phyloP scores from a whole-genome alignment of 257 asterid species.

The Solanum chiquidenum region DNA sequence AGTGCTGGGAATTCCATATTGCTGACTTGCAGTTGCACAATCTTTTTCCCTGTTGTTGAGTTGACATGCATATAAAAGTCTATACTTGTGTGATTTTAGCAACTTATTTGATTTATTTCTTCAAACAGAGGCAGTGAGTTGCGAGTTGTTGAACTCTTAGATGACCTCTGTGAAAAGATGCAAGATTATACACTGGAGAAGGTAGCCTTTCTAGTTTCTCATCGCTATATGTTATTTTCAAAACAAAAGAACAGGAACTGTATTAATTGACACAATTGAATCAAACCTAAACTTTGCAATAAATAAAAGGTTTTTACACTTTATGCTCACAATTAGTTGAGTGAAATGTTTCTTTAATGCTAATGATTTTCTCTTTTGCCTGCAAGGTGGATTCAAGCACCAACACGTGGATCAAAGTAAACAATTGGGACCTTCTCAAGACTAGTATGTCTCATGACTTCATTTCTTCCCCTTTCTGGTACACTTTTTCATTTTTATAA shows the following conservation, averaged over 20 bases:
- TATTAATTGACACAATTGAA: background rate
- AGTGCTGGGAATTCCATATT: background rate
- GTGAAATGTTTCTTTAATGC: background rate
- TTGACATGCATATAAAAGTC: background rate
- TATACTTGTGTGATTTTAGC: background rate
- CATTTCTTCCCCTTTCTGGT: background rate
- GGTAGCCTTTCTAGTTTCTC: constrained; percentile 32
- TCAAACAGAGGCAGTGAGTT: constrained; percentile 69
- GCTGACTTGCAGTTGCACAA: background rate
- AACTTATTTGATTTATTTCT: background rate
- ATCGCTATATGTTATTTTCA: background rate
- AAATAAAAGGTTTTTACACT: background rate
- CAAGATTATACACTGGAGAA: constrained; percentile 93
- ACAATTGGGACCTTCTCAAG: constrained; percentile 52
- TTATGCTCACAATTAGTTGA: background rate
- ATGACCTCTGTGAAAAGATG: constrained; percentile 93
- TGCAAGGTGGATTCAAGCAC: constrained; percentile 59
- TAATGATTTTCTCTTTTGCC: constrained; percentile 14
- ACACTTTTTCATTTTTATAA: background rate
- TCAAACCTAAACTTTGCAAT: background rate
- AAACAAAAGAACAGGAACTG: background rate
- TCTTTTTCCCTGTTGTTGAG: background rate
- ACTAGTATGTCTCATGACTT: constrained; percentile 38
- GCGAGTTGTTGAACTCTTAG: constrained; percentile 84
- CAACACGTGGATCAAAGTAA: constrained; percentile 65